Conservation (phyloP, 805 yeast species). For the Lipomyces sp. region DNA sequence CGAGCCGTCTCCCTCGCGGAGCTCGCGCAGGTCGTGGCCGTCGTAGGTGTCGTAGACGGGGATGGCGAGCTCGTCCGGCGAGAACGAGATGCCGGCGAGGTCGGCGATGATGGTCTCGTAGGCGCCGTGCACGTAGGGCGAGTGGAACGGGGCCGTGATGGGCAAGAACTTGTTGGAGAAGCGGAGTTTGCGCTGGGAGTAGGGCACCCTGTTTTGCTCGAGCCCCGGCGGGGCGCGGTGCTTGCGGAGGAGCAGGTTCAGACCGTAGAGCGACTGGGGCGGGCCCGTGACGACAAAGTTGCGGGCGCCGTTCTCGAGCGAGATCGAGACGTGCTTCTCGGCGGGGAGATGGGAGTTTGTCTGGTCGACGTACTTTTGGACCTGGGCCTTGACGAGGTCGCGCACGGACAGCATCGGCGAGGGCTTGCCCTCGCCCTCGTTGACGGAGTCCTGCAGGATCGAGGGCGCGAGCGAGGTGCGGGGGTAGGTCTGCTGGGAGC, state of each 20-base stretch:
- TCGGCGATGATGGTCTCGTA: conserved; percentile 64
- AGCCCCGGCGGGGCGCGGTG: conserved; percentile 92
- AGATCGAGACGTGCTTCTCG: conserved; percentile 85
- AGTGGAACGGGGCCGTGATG: conserved; percentile 95
- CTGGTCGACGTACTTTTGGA: conserved; percentile 70
- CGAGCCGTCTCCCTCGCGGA: conserved; percentile 42
- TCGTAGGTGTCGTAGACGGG: conserved; percentile 90
- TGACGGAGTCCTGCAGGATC: conserved; percentile 84
- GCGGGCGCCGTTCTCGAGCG: conserved; percentile 92
- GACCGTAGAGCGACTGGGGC: conserved; percentile 95
- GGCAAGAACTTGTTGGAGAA: conserved; percentile 93
- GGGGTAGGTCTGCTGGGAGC: conserved; percentile 88
- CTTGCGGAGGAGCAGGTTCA: conserved; percentile 85
- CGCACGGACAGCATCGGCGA: conserved; percentile 96
- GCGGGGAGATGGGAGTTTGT: conserved; percentile 92
- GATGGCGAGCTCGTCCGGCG: conserved; percentile 55
- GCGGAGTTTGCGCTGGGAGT: conserved; percentile 88
- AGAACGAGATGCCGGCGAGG: conserved; percentile 57
- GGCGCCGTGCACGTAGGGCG: conserved; percentile 75
- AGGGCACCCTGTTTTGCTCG: conserved; percentile 93
- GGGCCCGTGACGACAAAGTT: conserved; percentile 96
- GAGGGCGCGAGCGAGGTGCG: conserved; percentile 92
- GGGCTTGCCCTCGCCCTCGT: conserved; percentile 93
- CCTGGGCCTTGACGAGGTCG: conserved; percentile 77
- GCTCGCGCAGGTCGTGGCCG: conserved; percentile 70